These are phyloP conservation scores for Chrysoporthe puriensis DNA, from an alignment of 2,329 filamentous ascomycete species.

Conservation along the genomic window DNA sequence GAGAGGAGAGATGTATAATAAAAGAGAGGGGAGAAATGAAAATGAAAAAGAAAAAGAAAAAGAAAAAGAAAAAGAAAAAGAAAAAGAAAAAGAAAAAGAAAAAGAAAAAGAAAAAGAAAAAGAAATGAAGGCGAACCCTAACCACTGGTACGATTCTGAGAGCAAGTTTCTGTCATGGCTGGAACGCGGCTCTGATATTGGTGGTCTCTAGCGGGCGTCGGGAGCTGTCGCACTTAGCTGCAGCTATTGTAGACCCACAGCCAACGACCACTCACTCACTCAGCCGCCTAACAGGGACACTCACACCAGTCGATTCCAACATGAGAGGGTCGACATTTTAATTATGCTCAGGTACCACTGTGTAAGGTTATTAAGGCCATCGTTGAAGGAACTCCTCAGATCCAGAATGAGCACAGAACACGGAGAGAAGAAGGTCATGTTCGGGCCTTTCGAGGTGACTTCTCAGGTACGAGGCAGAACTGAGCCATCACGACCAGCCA, in stretches of 20 bases:
- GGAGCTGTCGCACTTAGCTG: not conserved
- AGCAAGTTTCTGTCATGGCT: not conserved
- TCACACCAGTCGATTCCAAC: not conserved
- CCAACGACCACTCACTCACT: not conserved
- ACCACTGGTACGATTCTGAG: not conserved
- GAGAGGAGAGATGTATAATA: not conserved
- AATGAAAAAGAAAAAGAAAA: not conserved
- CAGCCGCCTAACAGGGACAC: not conserved
- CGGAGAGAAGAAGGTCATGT: slow-evolving; percentile 53
- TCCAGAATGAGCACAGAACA: slow-evolving; percentile 27
- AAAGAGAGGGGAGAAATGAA: not conserved
- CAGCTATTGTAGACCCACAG: not conserved
- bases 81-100: not conserved
- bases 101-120: not conserved
- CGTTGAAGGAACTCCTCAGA: slow-evolving; percentile 1
- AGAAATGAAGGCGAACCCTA: not conserved
- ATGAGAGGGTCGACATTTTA: not conserved
- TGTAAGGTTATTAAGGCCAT: not conserved
- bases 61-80: not conserved
- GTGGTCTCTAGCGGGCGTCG: not conserved
- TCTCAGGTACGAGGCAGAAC: slow-evolving; percentile 60
- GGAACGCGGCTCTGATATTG: too few species aligned
- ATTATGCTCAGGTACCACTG: slow-evolving; percentile 10
- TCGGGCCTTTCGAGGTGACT: slow-evolving; percentile 78
- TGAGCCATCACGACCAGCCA: not conserved